phyloP scores from a whole-genome alignment of 2,329 filamentous ascomycete species.

The Atkinsonella texensis region DNA sequence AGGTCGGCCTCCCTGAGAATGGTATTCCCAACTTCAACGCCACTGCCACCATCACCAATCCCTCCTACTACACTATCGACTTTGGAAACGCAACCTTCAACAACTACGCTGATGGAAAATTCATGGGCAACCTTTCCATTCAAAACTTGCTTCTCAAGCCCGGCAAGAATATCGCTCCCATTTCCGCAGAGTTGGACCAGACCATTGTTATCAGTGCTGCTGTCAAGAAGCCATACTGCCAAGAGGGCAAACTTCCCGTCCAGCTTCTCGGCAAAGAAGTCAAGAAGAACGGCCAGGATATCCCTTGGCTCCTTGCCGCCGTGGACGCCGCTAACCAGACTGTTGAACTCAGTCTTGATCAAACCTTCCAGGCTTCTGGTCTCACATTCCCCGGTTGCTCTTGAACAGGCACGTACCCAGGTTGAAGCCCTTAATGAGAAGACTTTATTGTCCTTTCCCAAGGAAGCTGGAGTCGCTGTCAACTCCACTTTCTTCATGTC shows the following conservation, averaged over 20 bases:
- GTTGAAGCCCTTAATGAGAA: background rate
- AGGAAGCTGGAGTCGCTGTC: background rate
- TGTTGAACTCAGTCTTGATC: conserved; percentile 38
- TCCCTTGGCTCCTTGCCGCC: conserved; percentile 45
- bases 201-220: conserved; percentile 28
- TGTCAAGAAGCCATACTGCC: conserved; percentile 36
- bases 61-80: conserved; percentile 49
- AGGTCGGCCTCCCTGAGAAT: conserved; percentile 3
- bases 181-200: conserved; percentile 43
- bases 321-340: conserved; percentile 39
- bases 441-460: background rate
- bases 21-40: conserved; percentile 46
- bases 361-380: conserved; percentile 23
- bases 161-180: conserved; percentile 43
- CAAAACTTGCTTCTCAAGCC: conserved; percentile 46
- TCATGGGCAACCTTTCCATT: conserved; percentile 45
- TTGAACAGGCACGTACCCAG: background rate
- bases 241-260: conserved; percentile 41
- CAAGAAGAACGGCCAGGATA: conserved; percentile 34
- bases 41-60: conserved; percentile 49
- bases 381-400: conserved; percentile 5
- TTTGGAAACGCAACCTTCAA: conserved; percentile 54
- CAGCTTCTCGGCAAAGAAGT: conserved; percentile 41
- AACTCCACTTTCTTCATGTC: background rate
- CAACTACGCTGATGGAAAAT: conserved; percentile 38